These are phyloP conservation scores for Phycomyces nitens DNA, from an alignment of 192 early-diverging fungal species.

Conservation along the genomic window DNA sequence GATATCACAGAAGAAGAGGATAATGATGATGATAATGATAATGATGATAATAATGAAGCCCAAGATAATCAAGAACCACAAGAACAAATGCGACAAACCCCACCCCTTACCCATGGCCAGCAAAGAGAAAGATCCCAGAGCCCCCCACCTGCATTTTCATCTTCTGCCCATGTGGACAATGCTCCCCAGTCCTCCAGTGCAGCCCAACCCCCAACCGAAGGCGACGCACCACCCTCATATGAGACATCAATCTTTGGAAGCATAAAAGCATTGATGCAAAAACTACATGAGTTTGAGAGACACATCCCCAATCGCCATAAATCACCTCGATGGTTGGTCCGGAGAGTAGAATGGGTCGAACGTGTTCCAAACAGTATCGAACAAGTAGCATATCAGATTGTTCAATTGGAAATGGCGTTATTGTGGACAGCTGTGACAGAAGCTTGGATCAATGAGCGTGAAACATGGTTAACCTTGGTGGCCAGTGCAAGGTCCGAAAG, in stretches of 20 bases:
- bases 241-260: constrained; percentile 29
- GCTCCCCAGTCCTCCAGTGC: background rate
- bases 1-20: too few relatives aligned
- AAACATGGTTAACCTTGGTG: constrained; percentile 34
- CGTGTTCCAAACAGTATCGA: constrained; percentile 26
- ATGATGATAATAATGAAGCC: too few relatives aligned
- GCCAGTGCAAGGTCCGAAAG: constrained; percentile 28
- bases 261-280: constrained; percentile 17
- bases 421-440: constrained; percentile 33
- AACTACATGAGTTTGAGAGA: constrained; percentile 22
- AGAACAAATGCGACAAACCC: background rate
- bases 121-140: background rate
- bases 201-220: background rate
- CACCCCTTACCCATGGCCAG: background rate
- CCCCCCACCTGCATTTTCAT: constrained; percentile 14
- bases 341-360: constrained; percentile 20
- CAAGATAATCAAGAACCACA: background rate
- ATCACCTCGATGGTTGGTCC: constrained; percentile 31
- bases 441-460: constrained; percentile 32
- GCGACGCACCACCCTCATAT: constrained; percentile 31
- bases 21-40: too few relatives aligned
- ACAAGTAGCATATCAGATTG: constrained; percentile 33
- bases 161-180: background rate
- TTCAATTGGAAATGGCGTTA: constrained; percentile 37
- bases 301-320: constrained; percentile 35